Evolutionary conservation across 306 rosid species (phyloP), one percentile per base, ranked within the genome.

Genomic region (Sicyos edulis): DNA sequence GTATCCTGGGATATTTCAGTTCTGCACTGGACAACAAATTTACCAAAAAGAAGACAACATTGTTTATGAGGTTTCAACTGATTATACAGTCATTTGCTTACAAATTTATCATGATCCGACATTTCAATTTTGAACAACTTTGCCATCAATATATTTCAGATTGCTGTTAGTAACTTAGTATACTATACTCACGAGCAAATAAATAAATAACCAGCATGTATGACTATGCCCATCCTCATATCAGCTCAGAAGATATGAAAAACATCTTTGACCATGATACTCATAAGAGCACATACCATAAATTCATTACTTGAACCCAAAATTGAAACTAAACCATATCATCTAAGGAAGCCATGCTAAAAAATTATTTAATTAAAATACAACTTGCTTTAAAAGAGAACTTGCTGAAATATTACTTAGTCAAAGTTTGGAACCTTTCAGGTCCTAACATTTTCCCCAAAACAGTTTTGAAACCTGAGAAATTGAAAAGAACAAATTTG

Each of bases 381-480:
- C 17, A 65, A 10, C 54, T 65, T 65, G 32, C 17, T 44, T 65
- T 42, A 17, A 65, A 42, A 17, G 17, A 65, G 32, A 65, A 10
- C 17, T 65, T 65, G 71, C 19, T 10, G 71, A 11, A 24, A 34
- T 19, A 65, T 7, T 44, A 64, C 49, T 26, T 42, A 9, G 47
- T 42, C 0, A 12, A 42, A 42, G 47, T 12, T 12, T 0, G 11
- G 47, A 42, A 67, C 20, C 72, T 47, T 67, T 67, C 54, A 15
- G 40, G 42, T 22, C 42, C 19, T 65, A 5, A 65, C 10, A 3
- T 44, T 65, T 24, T 22, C 58, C 50, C 50, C 45, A 50, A 47
- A 69, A 69, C 22, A 69, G 21, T 22, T 50, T 69, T 22, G 45
- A 69, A 50, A 49, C 58, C 44, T 8, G 8, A 69, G 73, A 20